Base-by-base conservation (phyloP, 2,329 filamentous ascomycete genomes). In the Periconia sp. region DNA sequence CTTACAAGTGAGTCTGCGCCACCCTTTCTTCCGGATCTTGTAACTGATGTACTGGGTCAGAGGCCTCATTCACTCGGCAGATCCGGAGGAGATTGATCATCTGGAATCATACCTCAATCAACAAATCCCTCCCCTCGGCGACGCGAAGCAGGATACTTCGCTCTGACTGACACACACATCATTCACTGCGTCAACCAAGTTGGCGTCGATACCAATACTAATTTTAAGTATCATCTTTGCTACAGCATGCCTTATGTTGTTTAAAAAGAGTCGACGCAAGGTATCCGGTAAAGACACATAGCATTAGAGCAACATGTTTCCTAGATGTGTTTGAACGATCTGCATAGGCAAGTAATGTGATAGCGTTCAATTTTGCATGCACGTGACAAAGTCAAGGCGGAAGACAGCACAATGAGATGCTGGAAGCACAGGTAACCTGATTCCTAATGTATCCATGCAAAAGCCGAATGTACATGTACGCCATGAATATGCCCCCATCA, bases 11-110 rank as follows among this genome's bases (percentile, higher is more conserved):
- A 69, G 86, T 33, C n/a, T 5, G 9, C n/a, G 14, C 2, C 1
- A 6, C 17, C 8, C 1, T 18, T 9, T 3, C 11, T 1, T 18
- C 9, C n/a, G 27, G 3, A 3, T 19, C 30, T 10, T 8, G 13
- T 14, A n/a, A 47, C 61, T 65, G 45, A 65, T 47, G 8, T 30
- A 27, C 23, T 43, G 11, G 9, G 27, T 23, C 43, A 90, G 87
- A 54, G 82, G 83, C 11, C 82, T 97, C 69, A 80, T 79, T 14
- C 93, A 97, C 72, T 89, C 86, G 6, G 91, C 91, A 1, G 87
- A 86, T 62, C 80, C 85, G 6, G 79, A 88, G 57, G 93, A 97
- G 77, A 85, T 97, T 50, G 84, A 94, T 57, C 89, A 96, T 63
- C 79, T 97, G 17, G 91, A 94, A 75, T 73, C 74, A 41, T 88